Evolutionary conservation across 768 basidiomycete species (phyloP), one percentile per base, ranked within the genome.

Genomic region (Pisolithus orientalis): DNA sequence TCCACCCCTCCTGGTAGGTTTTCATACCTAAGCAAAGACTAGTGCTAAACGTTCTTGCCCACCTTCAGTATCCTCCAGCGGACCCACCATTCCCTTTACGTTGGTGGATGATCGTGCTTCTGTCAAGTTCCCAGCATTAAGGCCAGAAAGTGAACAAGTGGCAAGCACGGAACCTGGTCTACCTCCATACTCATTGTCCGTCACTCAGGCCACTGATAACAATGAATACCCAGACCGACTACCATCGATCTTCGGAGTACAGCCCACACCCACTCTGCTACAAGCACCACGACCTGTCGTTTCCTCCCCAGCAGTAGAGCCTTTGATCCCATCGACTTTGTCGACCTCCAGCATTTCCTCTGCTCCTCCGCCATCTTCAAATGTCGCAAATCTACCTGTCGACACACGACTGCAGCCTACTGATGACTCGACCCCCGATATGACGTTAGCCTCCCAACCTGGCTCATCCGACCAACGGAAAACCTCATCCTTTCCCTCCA

Each of bases 1-100:
- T 54, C 24, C 24, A 46, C n/a, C 6, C 40, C 24, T 24, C 13
- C 50, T 49, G 65, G 64, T 64, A 50, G 39, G 60, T 48, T 53
- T 21, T 21, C 32, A 13, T 6, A 8, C 3, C 14, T 37, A 10
- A 27, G n/a, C 4, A 10, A 24, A 29, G 7, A 17, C 3, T 10
- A 1, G 10, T 17, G 3, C 49, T 24, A 16, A 49, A 52, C 8
- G 21, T 48, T 44, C 3, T 29, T 3, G 1, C 39, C 13, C 40
- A 4, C 8, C 17, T n/a, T 21, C 45, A 52, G 56, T 49, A 51
- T n/a, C 25, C 1, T 44, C 53, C 5, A 27, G 32, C n/a, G 32
- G 31, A 14, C n/a, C 21, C n/a, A 21, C 14, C 9, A 16, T 14
- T 37, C 17, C 25, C n/a, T 47, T 17, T 21, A 1, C 46, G n/a